Evolutionary conservation across 768 basidiomycete genomes (phyloP).

Genomic region (Lactifluus echinatus): DNA sequence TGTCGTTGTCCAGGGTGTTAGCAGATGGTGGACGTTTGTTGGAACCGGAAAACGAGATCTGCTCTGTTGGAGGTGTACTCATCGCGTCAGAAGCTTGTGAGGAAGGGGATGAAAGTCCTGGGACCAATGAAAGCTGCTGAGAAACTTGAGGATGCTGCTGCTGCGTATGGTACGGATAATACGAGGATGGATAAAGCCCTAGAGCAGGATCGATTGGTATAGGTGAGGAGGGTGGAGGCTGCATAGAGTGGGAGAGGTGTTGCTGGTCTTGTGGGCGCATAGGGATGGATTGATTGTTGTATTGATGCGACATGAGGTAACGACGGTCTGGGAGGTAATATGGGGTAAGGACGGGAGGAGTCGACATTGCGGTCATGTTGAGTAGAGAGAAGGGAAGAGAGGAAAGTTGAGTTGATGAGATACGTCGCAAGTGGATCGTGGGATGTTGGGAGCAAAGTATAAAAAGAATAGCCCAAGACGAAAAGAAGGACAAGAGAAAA

Average conservation of each 20-base stretch:
- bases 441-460: not conserved
- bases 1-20: conserved; percentile 40
- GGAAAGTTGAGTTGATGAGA: not conserved
- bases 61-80: conserved; percentile 64
- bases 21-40: conserved; percentile 27
- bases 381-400: not conserved
- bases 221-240: conserved; percentile 49
- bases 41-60: conserved; percentile 37
- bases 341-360: conserved; percentile 21
- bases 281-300: conserved; percentile 30
- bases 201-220: conserved; percentile 66
- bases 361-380: conserved; percentile 10
- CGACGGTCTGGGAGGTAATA: conserved; percentile 25
- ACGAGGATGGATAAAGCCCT: conserved; percentile 51
- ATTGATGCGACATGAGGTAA: conserved; percentile 24
- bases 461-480: not conserved
- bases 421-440: not conserved
- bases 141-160: conserved; percentile 40
- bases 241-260: conserved; percentile 34
- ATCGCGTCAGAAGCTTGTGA: conserved; percentile 72
- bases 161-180: conserved; percentile 45
- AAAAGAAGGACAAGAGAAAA: not conserved
- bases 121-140: conserved; percentile 42
- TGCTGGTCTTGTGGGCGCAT: conserved; percentile 34
- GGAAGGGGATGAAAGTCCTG: conserved; percentile 67